Evolutionary conservation across 1,139 yeast species (phyloP).

Genomic region (Saccharomycopsis hybrid): DNA sequence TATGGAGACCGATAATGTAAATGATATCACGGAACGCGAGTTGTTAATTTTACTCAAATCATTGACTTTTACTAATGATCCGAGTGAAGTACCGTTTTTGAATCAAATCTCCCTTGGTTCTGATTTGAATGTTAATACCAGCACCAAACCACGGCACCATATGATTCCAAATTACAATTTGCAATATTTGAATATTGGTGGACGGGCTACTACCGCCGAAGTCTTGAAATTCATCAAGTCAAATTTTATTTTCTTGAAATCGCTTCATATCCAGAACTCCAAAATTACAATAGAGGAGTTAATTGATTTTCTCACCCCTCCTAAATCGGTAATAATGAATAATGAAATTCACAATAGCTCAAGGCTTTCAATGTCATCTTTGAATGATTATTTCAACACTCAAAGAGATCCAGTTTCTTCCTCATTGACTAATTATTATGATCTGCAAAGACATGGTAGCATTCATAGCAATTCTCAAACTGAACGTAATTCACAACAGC

Average conservation of each 20-base stretch:
- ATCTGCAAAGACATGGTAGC: neutral
- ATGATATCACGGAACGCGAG: slow-evolving; percentile 15
- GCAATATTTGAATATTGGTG: slow-evolving; percentile 59
- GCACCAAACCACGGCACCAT: neutral
- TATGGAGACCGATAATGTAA: slow-evolving; percentile 38
- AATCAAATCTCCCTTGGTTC: neutral
- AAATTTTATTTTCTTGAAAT: slow-evolving; percentile 48
- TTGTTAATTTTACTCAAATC: slow-evolving; percentile 35
- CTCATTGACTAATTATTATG: neutral
- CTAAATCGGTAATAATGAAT: slow-evolving; percentile 15
- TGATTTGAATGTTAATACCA: neutral
- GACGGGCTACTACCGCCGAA: slow-evolving; percentile 40
- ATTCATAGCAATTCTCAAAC: neutral
- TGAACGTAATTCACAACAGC: neutral
- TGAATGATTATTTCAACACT: slow-evolving; percentile 16
- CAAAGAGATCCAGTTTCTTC: neutral
- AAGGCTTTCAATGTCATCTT: slow-evolving; percentile 21
- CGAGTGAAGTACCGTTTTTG: no score
- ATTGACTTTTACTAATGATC: slow-evolving; percentile 26
- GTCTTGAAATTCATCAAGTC: slow-evolving; percentile 50
- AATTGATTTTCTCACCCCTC: slow-evolving; percentile 39
- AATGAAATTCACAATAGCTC: slow-evolving; percentile 8
- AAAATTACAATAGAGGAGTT: slow-evolving; percentile 45
- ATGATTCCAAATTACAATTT: slow-evolving; percentile 31
- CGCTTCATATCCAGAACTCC: slow-evolving; percentile 59